phyloP scores from a whole-genome alignment of 805 yeast genomes.

The Sungouiozyma ichnusensis region DNA sequence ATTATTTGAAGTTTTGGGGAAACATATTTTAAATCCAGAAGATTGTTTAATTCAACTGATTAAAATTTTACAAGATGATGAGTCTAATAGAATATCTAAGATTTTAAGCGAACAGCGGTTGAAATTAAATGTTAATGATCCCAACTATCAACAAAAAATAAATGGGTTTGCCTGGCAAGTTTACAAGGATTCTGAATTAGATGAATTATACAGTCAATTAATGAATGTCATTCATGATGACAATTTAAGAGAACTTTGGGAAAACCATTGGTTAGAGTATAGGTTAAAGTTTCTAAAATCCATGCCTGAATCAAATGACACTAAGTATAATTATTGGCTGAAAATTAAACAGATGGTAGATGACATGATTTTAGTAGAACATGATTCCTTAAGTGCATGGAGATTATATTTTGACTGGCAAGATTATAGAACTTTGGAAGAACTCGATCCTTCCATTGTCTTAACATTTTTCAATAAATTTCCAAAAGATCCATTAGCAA shows the following conservation, averaged over 20 bases:
- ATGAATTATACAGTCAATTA: constrained; percentile 41
- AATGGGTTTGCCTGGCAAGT: constrained; percentile 36
- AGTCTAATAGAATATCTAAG: constrained; percentile 33
- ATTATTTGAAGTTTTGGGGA: constrained; percentile 43
- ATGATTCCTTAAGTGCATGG: constrained; percentile 61
- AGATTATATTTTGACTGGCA: constrained; percentile 60
- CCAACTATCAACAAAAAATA: constrained; percentile 31
- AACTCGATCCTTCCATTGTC: constrained; percentile 38
- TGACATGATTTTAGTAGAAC: constrained; percentile 62
- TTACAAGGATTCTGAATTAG: constrained; percentile 42
- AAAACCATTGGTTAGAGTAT: constrained; percentile 50
- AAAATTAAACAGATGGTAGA: constrained; percentile 48
- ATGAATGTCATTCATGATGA: constrained; percentile 58
- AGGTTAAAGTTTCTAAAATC: constrained; percentile 43
- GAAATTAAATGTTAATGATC: constrained; percentile 36
- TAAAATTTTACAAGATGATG: constrained; percentile 31
- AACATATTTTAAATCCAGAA: constrained; percentile 36
- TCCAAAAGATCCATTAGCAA: constrained; percentile 51
- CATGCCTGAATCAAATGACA: constrained; percentile 32
- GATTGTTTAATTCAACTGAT: constrained; percentile 37
- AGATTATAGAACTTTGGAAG: constrained; percentile 43
- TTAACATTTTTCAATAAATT: constrained; percentile 46
- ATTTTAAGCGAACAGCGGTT: constrained; percentile 39
- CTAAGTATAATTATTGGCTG: constrained; percentile 31
- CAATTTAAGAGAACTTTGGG: constrained; percentile 42